These are phyloP conservation scores for Trichoderma afroharzianum DNA, from an alignment of 2,329 filamentous ascomycete genomes.

Conservation along the genomic window DNA sequence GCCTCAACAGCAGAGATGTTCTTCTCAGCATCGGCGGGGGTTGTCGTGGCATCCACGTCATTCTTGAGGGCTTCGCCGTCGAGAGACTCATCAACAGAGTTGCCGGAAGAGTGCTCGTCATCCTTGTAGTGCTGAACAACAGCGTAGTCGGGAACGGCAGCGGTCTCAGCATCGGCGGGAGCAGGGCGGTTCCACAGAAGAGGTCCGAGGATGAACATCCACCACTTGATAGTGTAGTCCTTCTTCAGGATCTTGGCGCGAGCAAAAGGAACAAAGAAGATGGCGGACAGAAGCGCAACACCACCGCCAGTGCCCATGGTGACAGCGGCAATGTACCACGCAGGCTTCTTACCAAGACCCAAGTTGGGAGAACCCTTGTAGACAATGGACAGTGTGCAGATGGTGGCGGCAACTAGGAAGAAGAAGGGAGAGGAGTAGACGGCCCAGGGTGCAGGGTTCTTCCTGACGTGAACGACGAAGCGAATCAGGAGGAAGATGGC, in stretches of 20 bases:
- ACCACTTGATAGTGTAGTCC: slow-evolving; percentile 63
- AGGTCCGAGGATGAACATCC: slow-evolving; percentile 59
- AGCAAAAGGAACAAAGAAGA: slow-evolving; percentile 73
- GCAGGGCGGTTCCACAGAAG: slow-evolving; percentile 58
- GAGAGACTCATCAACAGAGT: slow-evolving; percentile 26
- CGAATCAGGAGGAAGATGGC: slow-evolving; percentile 67
- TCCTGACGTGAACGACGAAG: slow-evolving; percentile 64
- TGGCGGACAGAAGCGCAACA: slow-evolving; percentile 53
- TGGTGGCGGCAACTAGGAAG: slow-evolving; percentile 70
- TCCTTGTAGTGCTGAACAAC: slow-evolving; percentile 63
- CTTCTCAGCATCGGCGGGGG: slow-evolving; percentile 39
- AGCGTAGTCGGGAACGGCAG: slow-evolving; percentile 69
- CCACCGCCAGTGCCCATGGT: slow-evolving; percentile 62
- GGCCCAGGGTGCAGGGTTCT: slow-evolving; percentile 68
- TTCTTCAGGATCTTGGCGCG: slow-evolving; percentile 65
- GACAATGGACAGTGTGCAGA: slow-evolving; percentile 74
- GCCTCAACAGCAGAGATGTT: slow-evolving; percentile 45
- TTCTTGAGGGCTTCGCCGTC: slow-evolving; percentile 28
- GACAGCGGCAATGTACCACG: slow-evolving; percentile 63
- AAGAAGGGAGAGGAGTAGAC: slow-evolving; percentile 71
- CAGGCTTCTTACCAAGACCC: slow-evolving; percentile 61
- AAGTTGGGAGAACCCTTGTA: slow-evolving; percentile 76
- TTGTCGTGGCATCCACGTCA: slow-evolving; percentile 19
- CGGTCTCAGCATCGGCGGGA: slow-evolving; percentile 49
- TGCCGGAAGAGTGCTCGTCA: slow-evolving; percentile 31